Percentiles rank a stretch among this genome's conserved stretches.
Conservation (phyloP, 345 rosid genomes). For the Pelargonium nanum region DNA sequence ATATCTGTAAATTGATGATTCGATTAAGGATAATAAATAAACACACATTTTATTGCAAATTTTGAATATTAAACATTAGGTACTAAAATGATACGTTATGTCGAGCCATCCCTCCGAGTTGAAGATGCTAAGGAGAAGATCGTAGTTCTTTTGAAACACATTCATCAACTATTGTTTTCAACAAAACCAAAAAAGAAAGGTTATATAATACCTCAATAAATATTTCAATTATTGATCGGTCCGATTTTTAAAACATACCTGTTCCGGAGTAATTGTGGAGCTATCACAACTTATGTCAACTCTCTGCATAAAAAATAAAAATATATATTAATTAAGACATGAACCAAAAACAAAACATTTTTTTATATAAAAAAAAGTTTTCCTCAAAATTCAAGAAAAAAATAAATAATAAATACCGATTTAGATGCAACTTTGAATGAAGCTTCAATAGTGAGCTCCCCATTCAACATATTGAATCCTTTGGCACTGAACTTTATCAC, state of each 20-base stretch:
- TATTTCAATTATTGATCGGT: neutral
- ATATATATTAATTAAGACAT: neutral
- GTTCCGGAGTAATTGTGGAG: constrained; percentile 69
- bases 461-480: constrained; percentile 59
- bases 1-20: constrained; percentile 37
- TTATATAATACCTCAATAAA: neutral
- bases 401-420: constrained; percentile 30
- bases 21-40: constrained; percentile 24
- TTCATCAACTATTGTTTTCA: constrained; percentile 59
- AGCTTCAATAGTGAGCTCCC: constrained; percentile 66
- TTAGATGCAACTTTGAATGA: constrained; percentile 59
- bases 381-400: neutral
- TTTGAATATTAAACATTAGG: neutral
- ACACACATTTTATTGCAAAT: too few species aligned
- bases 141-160: constrained; percentile 54
- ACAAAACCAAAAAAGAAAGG: constrained; percentile 7
- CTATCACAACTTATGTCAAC: constrained; percentile 53
- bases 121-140: constrained; percentile 58
- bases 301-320: constrained; percentile 32
- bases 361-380: neutral
- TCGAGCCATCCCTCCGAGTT: constrained; percentile 84
- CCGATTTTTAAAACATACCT: constrained; percentile 26
- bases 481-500: constrained; percentile 74
- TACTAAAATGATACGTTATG: constrained; percentile 61
- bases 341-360: neutral